A percentile compares a stretch with the other conserved stretches of the same genome.
These are phyloP conservation scores for Pontederia crassipes DNA, from an alignment of 176 grass and related monocot genomes.

Conservation along the genomic window DNA sequence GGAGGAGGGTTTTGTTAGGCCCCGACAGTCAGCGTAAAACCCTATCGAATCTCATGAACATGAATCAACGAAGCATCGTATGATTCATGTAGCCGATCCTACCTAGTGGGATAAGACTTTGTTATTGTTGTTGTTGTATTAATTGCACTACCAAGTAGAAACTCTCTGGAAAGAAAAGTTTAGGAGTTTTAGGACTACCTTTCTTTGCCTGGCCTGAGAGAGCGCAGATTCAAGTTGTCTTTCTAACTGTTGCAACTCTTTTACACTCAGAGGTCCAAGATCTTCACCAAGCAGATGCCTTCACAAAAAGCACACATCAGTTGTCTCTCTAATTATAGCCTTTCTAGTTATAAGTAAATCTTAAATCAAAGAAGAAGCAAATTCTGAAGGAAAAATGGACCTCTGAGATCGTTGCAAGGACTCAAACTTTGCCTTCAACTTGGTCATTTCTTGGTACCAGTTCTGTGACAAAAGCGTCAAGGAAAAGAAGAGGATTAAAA, in stretches of 20 bases:
- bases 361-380: no score
- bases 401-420: conserved; percentile 81
- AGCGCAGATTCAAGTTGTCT: conserved; percentile 85
- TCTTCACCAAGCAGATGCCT: conserved; percentile 98
- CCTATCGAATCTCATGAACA: no score
- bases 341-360: no score
- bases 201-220: conserved; percentile 69
- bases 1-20: no score
- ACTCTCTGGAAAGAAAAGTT: neutral
- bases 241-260: conserved; percentile 90
- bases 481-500: no score
- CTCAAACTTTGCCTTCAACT: conserved; percentile 78
- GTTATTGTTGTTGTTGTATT: no score
- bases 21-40: no score
- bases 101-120: no score
- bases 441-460: conserved; percentile 95
- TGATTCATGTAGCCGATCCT: no score
- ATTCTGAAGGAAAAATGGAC: conserved; percentile 11
- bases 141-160: no score
- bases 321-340: no score
- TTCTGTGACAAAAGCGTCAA: conserved; percentile 19
- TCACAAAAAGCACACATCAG: neutral
- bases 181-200: conserved; percentile 26
- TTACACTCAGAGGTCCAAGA: conserved; percentile 82
- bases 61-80: no score